Conservation (phyloP, 2,329 filamentous ascomycete species). For the Cercospora zeina region DNA sequence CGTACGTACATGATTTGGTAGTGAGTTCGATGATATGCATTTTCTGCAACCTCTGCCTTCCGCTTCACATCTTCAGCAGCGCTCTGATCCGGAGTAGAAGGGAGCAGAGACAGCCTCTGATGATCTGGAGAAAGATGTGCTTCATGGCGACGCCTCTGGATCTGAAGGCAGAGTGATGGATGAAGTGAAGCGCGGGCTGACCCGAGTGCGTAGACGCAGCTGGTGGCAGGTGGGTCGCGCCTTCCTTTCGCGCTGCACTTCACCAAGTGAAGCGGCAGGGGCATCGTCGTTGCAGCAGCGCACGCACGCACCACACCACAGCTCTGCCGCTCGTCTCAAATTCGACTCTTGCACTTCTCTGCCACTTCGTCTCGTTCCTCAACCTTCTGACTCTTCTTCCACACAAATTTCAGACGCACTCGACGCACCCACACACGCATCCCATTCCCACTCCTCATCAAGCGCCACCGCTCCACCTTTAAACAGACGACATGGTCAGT, state of each 20-base stretch:
- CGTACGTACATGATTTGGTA: background rate
- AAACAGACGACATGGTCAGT: slow-evolving; percentile 20
- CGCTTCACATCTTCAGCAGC: too few relatives aligned
- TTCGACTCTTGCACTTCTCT: background rate
- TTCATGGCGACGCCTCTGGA: background rate
- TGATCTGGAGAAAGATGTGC: background rate
- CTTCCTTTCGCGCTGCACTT: background rate
- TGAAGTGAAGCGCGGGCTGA: background rate
- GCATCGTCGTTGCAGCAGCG: background rate
- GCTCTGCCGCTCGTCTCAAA: background rate
- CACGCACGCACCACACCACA: background rate
- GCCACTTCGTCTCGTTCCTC: background rate
- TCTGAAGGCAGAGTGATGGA: background rate
- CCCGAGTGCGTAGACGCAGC: background rate
- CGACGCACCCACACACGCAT: background rate
- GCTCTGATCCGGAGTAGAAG: too few relatives aligned
- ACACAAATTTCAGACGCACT: background rate
- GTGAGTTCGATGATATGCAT: background rate
- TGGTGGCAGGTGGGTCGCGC: background rate
- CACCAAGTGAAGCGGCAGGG: slow-evolving; percentile 7
- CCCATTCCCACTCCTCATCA: background rate
- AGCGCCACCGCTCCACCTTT: background rate
- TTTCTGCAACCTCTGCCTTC: background rate
- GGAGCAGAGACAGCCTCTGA: too few relatives aligned
- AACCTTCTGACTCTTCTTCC: background rate